phyloP scores from a whole-genome alignment of 768 basidiomycete genomes.

The Termitomyces eurrhizus region DNA sequence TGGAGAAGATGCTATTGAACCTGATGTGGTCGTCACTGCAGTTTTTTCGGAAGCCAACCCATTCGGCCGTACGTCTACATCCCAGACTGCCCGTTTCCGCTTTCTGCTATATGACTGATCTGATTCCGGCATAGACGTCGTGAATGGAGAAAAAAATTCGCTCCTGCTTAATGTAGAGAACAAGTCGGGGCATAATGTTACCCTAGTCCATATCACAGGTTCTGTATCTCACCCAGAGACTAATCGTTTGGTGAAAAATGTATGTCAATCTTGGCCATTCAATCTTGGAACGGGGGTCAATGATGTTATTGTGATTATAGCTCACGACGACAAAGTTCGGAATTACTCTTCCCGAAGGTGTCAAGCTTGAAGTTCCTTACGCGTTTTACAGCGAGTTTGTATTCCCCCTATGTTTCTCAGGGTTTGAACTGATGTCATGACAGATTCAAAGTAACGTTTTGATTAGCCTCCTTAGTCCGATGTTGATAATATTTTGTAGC shows the following conservation, averaged over 20 bases:
- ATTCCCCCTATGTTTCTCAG: neutral
- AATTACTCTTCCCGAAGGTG: conserved; percentile 47
- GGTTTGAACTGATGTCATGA: conserved; percentile 11
- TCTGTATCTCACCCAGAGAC: conserved; percentile 66
- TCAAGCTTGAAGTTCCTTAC: conserved; percentile 66
- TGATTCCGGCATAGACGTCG: conserved; percentile 52
- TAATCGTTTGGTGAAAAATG: conserved; percentile 68
- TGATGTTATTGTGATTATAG: conserved; percentile 31
- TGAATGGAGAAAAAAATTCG: conserved; percentile 79
- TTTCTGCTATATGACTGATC: conserved; percentile 11
- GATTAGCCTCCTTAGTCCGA: neutral
- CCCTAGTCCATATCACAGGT: conserved; percentile 60
- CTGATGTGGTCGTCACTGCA: conserved; percentile 51
- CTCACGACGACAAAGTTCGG: conserved; percentile 53
- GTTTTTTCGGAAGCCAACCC: conserved; percentile 69
- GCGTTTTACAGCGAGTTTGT: conserved; percentile 80
- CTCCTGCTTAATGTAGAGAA: conserved; percentile 68
- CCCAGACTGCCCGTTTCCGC: neutral
- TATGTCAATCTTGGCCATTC: conserved; percentile 19
- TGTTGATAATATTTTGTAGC: conserved; percentile 34
- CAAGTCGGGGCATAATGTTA: conserved; percentile 69
- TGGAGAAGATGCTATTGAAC: conserved; percentile 36
- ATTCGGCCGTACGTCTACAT: conserved; percentile 62
- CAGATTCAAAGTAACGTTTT: conserved; percentile 56
- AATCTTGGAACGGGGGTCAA: neutral